phyloP scores from a whole-genome alignment of 2,329 filamentous ascomycete genomes.

The Calonectria hawksworthii region DNA sequence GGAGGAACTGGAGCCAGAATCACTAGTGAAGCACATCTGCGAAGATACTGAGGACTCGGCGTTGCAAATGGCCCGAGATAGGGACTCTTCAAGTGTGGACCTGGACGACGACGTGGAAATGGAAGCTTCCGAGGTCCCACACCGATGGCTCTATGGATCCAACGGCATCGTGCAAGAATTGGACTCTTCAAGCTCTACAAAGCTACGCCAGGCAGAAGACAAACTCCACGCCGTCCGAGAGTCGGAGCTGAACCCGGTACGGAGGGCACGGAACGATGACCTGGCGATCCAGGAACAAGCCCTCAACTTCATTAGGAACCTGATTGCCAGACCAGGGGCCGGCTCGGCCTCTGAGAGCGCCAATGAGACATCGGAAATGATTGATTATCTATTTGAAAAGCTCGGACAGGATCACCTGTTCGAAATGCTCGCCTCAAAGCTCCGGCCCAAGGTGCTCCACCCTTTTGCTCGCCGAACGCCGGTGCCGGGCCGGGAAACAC shows the following conservation, averaged over 20 bases:
- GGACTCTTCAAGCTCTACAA: conserved; percentile 54
- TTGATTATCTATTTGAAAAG: conserved; percentile 84
- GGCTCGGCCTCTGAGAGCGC: conserved; percentile 64
- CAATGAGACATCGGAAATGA: conserved; percentile 76
- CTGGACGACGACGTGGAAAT: conserved; percentile 72
- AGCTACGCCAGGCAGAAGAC: conserved; percentile 64
- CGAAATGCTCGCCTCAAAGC: conserved; percentile 83
- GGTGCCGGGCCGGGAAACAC: conserved; percentile 55
- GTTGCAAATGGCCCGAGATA: conserved; percentile 54
- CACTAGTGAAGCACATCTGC: conserved; percentile 85
- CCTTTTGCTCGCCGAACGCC: conserved; percentile 62
- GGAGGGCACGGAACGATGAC: conserved; percentile 81
- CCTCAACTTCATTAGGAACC: conserved; percentile 89
- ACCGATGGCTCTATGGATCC: conserved; percentile 52
- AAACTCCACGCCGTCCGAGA: conserved; percentile 69
- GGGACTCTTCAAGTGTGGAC: conserved; percentile 52
- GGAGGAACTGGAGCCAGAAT: conserved; percentile 81
- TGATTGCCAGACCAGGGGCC: conserved; percentile 75
- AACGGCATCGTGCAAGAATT: conserved; percentile 51
- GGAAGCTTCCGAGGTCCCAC: conserved; percentile 61
- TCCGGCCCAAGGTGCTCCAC: conserved; percentile 73
- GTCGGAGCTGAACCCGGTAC: conserved; percentile 75
- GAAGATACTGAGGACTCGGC: conserved; percentile 70
- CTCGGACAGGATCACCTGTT: conserved; percentile 85
- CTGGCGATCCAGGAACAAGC: conserved; percentile 91